Base-by-base conservation (phyloP, 2,329 filamentous ascomycete species). In the Aspergillus versicolor region DNA sequence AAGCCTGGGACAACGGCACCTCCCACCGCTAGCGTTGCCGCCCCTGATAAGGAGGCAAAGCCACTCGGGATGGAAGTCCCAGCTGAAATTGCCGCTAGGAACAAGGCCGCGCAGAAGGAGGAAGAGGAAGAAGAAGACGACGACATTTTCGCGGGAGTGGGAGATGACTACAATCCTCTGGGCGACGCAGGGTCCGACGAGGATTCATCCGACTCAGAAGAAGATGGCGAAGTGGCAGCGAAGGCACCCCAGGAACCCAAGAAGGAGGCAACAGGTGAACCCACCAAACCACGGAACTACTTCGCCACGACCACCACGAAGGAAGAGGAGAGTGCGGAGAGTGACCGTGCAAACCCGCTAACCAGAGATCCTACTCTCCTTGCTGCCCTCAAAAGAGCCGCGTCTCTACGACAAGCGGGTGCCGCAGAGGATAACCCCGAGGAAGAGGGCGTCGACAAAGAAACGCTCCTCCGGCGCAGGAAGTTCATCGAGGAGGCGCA, bases 331-430 rank as follows among this genome's bases (percentile, higher is more conserved):
- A 82, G 82, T 1, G 79, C 83, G 44, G 79, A 84, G 61, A 71
- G 58, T 17, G 61, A 69, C 9, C 67, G 70, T 7, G 64, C 67
- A 24, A 76, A 77, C 47, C 75, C 77, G 4, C 69, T 82, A 4
- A 83, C 88, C 67, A 83, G 82, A 24, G 91, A 97, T 67, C 89
- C 91, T 2, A 85, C 88, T 2, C 88, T 96, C 61, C 82, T 92
- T 62, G 91, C 91, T 3, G 91, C 91, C 0, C 82, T 99, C 67
- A 91, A 92, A 74, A 92, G 92, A 72, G 93, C 93, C 9, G 89
- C 89, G 17, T 79, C 85, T 9, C 79, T 91, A 54, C 72, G 73
- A 34, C 69, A 73, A 50, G 47, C 78, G 4, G 40, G 19, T 82
- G 73, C 79, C 5, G 73, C 70, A 12, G 77, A 81, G 59, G 80